A percentile compares a stretch with the other conserved stretches of the same genome.
phyloP scores from a whole-genome alignment of 805 yeast genomes.

The Debaryomyces castellii region DNA sequence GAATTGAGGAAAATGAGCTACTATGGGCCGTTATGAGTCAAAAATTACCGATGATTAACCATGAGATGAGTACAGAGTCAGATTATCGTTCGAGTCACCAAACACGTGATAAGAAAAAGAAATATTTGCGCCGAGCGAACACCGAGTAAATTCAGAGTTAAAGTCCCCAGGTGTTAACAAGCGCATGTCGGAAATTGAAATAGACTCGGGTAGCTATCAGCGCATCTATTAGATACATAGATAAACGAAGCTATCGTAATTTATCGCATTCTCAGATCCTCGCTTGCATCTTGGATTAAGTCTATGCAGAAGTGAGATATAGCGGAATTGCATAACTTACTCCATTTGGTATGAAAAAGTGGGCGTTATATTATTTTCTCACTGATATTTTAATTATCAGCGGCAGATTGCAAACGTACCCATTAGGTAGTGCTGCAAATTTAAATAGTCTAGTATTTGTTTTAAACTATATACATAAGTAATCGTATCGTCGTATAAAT shows the following conservation, averaged over 20 bases:
- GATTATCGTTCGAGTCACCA: neutral
- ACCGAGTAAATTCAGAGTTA: too few relatives aligned
- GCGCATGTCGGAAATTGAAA: neutral
- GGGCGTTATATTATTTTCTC: too few relatives aligned
- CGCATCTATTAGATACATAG: too few relatives aligned
- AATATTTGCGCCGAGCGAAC: neutral
- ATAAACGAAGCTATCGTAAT: neutral
- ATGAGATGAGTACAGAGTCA: neutral
- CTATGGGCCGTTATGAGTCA: neutral
- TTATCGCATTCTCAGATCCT: neutral
- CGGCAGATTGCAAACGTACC: too few relatives aligned
- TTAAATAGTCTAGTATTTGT: too few relatives aligned
- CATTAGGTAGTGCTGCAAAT: too few relatives aligned
- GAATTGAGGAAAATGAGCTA: neutral
- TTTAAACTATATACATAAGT: neutral
- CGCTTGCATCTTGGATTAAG: neutral
- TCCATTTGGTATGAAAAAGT: neutral
- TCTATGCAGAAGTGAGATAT: neutral
- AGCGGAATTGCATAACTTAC: neutral
- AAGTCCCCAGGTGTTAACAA: too few relatives aligned
- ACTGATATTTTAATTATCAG: too few relatives aligned
- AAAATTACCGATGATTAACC: neutral
- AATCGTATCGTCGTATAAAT: conserved; percentile 1
- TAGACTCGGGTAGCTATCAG: neutral
- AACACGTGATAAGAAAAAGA: neutral